Percentiles rank a stretch among this genome's conserved stretches.
phyloP scores from a whole-genome alignment of 1,139 yeast species.

The Kurtzmaniella natalensis region DNA sequence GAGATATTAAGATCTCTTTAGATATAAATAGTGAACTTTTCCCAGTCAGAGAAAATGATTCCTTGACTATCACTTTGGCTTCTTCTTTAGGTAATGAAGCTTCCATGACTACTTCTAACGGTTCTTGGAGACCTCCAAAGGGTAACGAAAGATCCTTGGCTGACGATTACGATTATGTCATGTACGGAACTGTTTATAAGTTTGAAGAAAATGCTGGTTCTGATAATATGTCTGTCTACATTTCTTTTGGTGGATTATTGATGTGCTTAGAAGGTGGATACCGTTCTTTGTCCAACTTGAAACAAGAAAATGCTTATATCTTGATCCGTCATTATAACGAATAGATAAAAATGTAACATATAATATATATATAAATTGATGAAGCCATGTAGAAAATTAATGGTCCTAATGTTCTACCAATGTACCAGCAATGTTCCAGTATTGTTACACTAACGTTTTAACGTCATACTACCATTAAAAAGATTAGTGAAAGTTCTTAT shows the following conservation, averaged over 20 bases:
- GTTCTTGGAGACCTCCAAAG: slow-evolving; percentile 91
- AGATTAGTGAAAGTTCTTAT: too few species aligned
- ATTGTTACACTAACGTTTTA: too few species aligned
- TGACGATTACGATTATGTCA: slow-evolving; percentile 96
- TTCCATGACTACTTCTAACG: slow-evolving; percentile 53
- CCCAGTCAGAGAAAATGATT: slow-evolving; percentile 75
- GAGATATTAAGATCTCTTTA: slow-evolving; percentile 78
- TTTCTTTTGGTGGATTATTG: slow-evolving; percentile 92
- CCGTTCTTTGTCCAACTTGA: slow-evolving; percentile 80
- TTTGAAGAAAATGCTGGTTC: slow-evolving; percentile 83
- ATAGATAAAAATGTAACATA: slow-evolving; percentile 4
- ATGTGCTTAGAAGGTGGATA: slow-evolving; percentile 95
- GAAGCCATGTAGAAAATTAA: too few species aligned
- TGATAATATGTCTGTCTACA: slow-evolving; percentile 78
- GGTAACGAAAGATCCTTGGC: slow-evolving; percentile 82
- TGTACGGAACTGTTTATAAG: slow-evolving; percentile 97
- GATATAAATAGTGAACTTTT: slow-evolving; percentile 92
- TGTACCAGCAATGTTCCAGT: too few species aligned
- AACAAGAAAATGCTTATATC: slow-evolving; percentile 91
- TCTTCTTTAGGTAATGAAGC: slow-evolving; percentile 64
- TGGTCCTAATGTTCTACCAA: too few species aligned
- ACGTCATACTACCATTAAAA: too few species aligned
- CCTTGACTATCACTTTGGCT: slow-evolving; percentile 85
- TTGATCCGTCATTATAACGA: slow-evolving; percentile 71
- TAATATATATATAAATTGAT: neutral